Evolutionary conservation across 2,329 filamentous ascomycete genomes (phyloP), one percentile per base, ranked within the genome.

Genomic region (Colletotrichum tropicicola): DNA sequence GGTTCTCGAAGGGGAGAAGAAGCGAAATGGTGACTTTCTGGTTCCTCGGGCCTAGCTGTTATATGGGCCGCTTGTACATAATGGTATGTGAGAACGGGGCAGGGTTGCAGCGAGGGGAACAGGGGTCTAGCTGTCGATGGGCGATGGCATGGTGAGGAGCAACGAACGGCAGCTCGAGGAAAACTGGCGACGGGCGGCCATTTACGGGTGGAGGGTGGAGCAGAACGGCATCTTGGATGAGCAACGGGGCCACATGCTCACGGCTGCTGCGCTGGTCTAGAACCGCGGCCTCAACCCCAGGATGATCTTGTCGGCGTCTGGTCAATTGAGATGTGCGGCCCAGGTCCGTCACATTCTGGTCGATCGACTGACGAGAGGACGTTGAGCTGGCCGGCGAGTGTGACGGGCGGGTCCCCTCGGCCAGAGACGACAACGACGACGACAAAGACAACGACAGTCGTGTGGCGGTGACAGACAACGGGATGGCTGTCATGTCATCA

Each of bases 11-110:
- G 63, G 48, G 59, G 59, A 27, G 32, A 59, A 43, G 63, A 66
- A 53, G 59, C 59, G 59, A 64, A 37, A 61, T 51, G 58, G 59
- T 43, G 19, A 25, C 59, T 48, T 54, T 58, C 28, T 53, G 59
- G 52, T 53, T 66, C 59, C 59, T 65, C 41, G 63, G 63, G 52
- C 52, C 37, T 53, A 43, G 39, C 43, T 62, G 19, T 57, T 64
- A 64, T 66, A 66, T 66, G 63, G 59, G 52, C 30, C 63, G 59
- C 63, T 48, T 66, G 51, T 64, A 66, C 63, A 64, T 48, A 66
- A 66, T 47, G 41, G 60, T 21, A 58, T 52, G 63, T 5, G 51
- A 66, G 52, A 45, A 66, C 39, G 39, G 59, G 59, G 39, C 52
- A 66, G 63, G 59, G 63, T 53, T 59, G 47, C 47, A 66, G 35